Percentiles rank a stretch among this genome's conserved stretches.
Evolutionary conservation across 495 filamentous ascomycete genomes (phyloP).

Genomic region (Thozetella sp.): DNA sequence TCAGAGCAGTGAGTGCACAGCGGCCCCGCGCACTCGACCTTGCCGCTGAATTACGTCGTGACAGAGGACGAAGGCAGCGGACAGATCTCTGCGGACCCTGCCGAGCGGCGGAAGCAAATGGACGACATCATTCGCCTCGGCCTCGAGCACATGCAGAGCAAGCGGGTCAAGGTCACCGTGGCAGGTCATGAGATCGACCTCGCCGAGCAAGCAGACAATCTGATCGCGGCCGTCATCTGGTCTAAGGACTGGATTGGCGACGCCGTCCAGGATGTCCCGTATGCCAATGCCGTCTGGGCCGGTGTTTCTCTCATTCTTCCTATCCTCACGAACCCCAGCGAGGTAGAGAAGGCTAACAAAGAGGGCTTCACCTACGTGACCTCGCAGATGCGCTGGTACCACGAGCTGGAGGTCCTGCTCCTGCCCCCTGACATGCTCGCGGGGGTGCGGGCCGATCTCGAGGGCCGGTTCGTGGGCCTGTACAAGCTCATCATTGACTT

Average conservation of each 20-base stretch:
- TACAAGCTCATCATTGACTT: conserved; percentile 23
- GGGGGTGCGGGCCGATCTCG: conserved; percentile 13
- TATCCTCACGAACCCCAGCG: neutral
- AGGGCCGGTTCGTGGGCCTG: conserved; percentile 16
- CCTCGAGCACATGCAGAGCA: neutral
- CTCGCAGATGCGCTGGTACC: neutral
- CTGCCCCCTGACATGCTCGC: conserved; percentile 1
- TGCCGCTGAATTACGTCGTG: too few species aligned
- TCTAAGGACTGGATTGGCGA: neutral
- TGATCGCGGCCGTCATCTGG: neutral
- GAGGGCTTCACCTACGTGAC: neutral
- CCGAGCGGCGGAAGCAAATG: too few species aligned
- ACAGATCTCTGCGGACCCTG: too few species aligned
- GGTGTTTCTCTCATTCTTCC: neutral
- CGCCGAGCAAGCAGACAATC: neutral
- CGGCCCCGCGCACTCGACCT: too few species aligned
- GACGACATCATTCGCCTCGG: too few species aligned
- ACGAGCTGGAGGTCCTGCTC: neutral
- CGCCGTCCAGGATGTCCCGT: neutral
- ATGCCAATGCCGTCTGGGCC: neutral
- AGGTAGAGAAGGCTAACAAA: neutral
- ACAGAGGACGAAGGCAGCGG: too few species aligned
- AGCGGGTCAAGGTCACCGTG: neutral
- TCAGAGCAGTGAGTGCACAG: too few species aligned
- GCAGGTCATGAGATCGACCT: neutral